Conservation (phyloP, 208 protist species). For the Leishmania guyanensis region DNA sequence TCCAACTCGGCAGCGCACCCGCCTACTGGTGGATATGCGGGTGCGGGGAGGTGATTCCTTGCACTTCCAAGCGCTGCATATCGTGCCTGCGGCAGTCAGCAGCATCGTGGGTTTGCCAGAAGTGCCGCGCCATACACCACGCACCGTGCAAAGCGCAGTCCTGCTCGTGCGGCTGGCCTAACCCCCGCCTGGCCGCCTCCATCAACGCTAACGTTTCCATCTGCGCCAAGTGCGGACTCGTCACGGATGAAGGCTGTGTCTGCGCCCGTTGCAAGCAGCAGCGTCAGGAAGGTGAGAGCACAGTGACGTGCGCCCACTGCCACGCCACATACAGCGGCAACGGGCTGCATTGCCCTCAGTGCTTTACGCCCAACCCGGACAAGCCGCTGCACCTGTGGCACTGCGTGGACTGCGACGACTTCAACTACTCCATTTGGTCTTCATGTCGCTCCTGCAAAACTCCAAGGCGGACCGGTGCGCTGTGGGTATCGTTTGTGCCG, state of each 20-base stretch:
- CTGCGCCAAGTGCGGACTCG: conserved; percentile 45
- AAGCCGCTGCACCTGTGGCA: conserved; percentile 64
- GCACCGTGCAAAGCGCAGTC: conserved; percentile 15
- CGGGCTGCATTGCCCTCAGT: conserved; percentile 62
- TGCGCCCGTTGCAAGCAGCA: conserved; percentile 40
- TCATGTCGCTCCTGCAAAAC: conserved; percentile 59
- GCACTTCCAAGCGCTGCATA: conserved; percentile 61
- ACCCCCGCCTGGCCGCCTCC: conserved; percentile 33
- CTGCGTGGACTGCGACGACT: conserved; percentile 56
- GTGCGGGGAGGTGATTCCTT: conserved; percentile 59
- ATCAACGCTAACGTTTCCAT: conserved; percentile 14
- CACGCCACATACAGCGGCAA: conserved; percentile 34
- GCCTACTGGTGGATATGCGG: conserved; percentile 82
- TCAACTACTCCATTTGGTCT: conserved; percentile 72
- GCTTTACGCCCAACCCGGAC: conserved; percentile 43
- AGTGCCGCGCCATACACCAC: conserved; percentile 30
- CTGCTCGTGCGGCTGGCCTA: conserved; percentile 23
- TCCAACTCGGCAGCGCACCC: conserved; percentile 38
- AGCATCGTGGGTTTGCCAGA: conserved; percentile 58
- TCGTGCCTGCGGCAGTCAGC: conserved; percentile 50
- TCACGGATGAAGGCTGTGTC: conserved; percentile 16
- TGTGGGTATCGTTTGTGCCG: conserved; percentile 50
- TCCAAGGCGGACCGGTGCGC: conserved; percentile 30
- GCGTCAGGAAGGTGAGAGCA: neutral
- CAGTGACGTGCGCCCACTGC: conserved; percentile 43